Evolutionary conservation across 1,284 basidiomycete species (phyloP).

Genomic region (Tranzscheliella williamsii): DNA sequence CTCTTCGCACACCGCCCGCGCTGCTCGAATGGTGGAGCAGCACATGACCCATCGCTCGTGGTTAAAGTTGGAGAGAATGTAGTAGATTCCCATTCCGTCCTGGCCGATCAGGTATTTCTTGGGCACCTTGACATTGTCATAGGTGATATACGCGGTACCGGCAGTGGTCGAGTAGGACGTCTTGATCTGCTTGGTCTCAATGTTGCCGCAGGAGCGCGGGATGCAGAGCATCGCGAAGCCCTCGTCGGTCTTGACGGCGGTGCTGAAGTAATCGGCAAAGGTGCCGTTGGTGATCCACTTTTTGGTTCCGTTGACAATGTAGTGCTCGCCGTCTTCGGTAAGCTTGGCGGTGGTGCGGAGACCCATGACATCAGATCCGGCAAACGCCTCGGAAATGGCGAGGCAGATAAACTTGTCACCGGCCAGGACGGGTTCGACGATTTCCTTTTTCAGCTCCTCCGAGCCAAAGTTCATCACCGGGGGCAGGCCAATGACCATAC

Average conservation of each 20-base stretch:
- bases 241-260: conserved; percentile 66
- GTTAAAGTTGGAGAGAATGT: conserved; percentile 67
- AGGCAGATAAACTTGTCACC: conserved; percentile 81
- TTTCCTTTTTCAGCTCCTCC: conserved; percentile 73
- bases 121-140: conserved; percentile 83
- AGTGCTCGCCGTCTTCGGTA: conserved; percentile 74
- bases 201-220: conserved; percentile 64
- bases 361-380: conserved; percentile 79
- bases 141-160: conserved; percentile 80
- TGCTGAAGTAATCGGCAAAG: conserved; percentile 65
- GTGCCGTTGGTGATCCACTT: conserved; percentile 89
- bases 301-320: conserved; percentile 61
- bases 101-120: conserved; percentile 82
- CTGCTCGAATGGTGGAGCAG: conserved; percentile 70
- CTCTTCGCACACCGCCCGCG: conserved; percentile 53
- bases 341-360: conserved; percentile 76
- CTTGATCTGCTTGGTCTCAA: conserved; percentile 82
- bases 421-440: conserved; percentile 78
- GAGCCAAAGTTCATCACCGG: conserved; percentile 77
- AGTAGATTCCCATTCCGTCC: conserved; percentile 78
- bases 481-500: conserved; percentile 62
- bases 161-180: conserved; percentile 58
- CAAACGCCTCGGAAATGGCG: conserved; percentile 87
- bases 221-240: conserved; percentile 85
- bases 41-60: conserved; percentile 70